phyloP scores from a whole-genome alignment of 495 filamentous ascomycete genomes.

The Aspergillus carlsbadensis region DNA sequence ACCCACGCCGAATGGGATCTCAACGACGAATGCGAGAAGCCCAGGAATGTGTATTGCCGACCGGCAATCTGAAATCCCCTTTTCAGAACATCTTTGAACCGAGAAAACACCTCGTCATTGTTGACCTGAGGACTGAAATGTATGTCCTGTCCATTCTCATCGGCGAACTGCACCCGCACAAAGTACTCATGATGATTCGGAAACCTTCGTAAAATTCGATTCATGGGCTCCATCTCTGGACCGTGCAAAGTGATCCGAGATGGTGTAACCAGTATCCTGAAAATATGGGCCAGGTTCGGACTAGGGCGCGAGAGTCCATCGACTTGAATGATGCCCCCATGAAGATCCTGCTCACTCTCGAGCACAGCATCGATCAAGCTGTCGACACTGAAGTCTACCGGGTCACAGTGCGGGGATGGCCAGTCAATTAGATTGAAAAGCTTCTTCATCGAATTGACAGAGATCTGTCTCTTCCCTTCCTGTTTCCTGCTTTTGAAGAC shows the following conservation, averaged over 20 bases:
- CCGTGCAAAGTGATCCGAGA: constrained; percentile 66
- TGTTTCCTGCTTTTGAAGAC: neutral
- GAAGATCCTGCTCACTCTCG: constrained; percentile 15
- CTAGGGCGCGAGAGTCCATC: constrained; percentile 3
- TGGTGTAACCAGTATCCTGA: constrained; percentile 66
- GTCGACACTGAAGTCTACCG: constrained; percentile 12
- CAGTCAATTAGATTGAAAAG: constrained; percentile 21
- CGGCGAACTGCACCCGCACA: constrained; percentile 66
- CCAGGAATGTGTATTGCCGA: constrained; percentile 64
- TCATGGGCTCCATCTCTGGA: constrained; percentile 67
- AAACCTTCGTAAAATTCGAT: constrained; percentile 73
- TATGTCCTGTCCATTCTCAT: constrained; percentile 68
- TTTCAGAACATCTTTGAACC: constrained; percentile 59
- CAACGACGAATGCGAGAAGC: constrained; percentile 80
- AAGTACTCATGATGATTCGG: constrained; percentile 62
- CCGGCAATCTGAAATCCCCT: constrained; percentile 62
- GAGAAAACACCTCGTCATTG: constrained; percentile 46
- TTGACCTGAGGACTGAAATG: constrained; percentile 54
- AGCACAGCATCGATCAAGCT: constrained; percentile 2
- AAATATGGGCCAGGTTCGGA: constrained; percentile 36
- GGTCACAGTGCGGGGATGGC: constrained; percentile 18
- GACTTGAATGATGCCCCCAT: neutral
- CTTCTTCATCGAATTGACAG: constrained; percentile 16
- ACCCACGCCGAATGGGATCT: constrained; percentile 61
- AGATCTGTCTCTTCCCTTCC: constrained; percentile 6